These are phyloP conservation scores for Guyanaporus albipodus DNA, from an alignment of 768 basidiomycete species.

Conservation along the genomic window DNA sequence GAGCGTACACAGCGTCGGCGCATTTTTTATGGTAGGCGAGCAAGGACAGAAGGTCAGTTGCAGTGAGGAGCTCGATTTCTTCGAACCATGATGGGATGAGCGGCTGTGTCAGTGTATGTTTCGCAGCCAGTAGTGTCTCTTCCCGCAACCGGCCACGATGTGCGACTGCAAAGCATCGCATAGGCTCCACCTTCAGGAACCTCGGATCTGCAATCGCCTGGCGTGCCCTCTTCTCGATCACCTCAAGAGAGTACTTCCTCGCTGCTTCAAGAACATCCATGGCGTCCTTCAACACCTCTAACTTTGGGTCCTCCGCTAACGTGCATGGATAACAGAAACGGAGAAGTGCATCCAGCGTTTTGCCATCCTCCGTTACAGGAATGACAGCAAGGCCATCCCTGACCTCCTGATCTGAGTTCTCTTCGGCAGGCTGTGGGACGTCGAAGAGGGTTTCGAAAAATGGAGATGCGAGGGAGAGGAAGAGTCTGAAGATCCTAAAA, in stretches of 20 bases:
- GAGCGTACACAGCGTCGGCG: background rate
- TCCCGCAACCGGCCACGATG: background rate
- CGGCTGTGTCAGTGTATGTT: background rate
- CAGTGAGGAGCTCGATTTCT: background rate
- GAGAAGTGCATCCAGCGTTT: background rate
- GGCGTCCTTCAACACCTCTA: background rate
- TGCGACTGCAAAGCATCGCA: background rate
- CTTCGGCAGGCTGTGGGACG: conserved; percentile 23
- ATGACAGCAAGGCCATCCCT: background rate
- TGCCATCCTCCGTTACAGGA: background rate
- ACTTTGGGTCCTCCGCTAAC: background rate
- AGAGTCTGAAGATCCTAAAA: background rate
- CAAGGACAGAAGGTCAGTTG: background rate
- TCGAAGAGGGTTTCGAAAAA: conserved; percentile 10
- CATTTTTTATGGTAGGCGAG: background rate
- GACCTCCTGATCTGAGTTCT: background rate
- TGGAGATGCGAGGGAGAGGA: background rate
- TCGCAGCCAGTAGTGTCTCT: background rate
- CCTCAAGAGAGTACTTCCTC: background rate
- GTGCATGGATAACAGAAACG: background rate
- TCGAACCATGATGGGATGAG: background rate
- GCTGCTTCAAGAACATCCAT: background rate
- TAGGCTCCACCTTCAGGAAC: background rate
- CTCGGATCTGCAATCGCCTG: background rate
- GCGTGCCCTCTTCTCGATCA: background rate